These are phyloP conservation scores for Parastagonospora avenae DNA, from an alignment of 2,329 filamentous ascomycete species.

Conservation along the genomic window DNA sequence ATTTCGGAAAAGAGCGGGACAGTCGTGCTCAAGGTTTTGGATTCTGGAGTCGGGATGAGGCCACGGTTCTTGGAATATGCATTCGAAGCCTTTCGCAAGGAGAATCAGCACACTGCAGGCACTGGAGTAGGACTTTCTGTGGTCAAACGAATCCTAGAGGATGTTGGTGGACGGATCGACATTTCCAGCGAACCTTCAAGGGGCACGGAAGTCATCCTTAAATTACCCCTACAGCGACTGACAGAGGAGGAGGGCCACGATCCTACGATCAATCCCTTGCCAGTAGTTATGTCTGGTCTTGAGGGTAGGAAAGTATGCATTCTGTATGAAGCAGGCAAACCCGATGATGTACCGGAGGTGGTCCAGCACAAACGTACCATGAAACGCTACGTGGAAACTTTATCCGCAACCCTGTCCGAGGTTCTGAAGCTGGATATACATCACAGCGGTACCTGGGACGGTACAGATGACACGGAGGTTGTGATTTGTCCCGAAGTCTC, in stretches of 20 bases:
- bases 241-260: neutral
- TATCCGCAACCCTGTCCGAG: slow-evolving; percentile 17
- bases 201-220: slow-evolving; percentile 11
- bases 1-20: neutral
- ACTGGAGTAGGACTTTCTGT: slow-evolving; percentile 30
- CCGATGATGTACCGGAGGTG: neutral
- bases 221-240: slow-evolving; percentile 3
- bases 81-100: slow-evolving; percentile 37
- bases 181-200: slow-evolving; percentile 11
- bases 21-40: slow-evolving; percentile 37
- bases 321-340: slow-evolving; percentile 2
- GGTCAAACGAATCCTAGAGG: slow-evolving; percentile 24
- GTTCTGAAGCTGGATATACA: slow-evolving; percentile 22
- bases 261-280: slow-evolving; percentile 2
- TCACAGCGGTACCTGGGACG: slow-evolving; percentile 17
- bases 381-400: slow-evolving; percentile 15
- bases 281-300: slow-evolving; percentile 8
- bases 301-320: slow-evolving; percentile 23
- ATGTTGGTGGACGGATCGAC: slow-evolving; percentile 23
- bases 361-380: slow-evolving; percentile 1
- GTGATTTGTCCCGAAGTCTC: slow-evolving; percentile 34
- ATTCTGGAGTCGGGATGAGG: slow-evolving; percentile 36
- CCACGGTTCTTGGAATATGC: slow-evolving; percentile 28
- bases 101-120: slow-evolving; percentile 26
- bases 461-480: slow-evolving; percentile 18